Base-by-base conservation (phyloP, 2,329 filamentous ascomycete species). In the Chalara sp. region DNA sequence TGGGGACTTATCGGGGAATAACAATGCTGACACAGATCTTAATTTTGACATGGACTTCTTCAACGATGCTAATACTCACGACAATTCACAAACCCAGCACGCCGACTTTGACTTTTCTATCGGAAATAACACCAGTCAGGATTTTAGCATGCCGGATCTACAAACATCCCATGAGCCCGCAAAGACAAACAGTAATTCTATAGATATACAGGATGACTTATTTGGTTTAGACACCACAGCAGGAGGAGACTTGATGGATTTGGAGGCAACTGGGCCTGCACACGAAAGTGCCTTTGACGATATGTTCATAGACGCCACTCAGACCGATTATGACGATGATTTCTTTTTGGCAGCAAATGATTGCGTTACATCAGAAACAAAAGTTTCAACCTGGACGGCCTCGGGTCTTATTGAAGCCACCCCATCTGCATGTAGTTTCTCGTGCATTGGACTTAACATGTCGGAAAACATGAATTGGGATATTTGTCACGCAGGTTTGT, bases 191-290 rank as follows among this genome's bases (percentile, higher is more conserved):
- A 53, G 52, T 46, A 35, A 44, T 10, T 31, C 44, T 13, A 47
- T 53, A 4, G 62, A 58, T 32, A 54, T 57, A 32, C 50, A 55
- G 11, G 56, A 61, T n/a, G 57, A 60, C 41, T 28, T 60, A 6
- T 56, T 63, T 54, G 54, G 48, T 6, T 47, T 59, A 40, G 52
- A 50, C 48, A 53, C 48, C 42, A 46, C 49, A 21, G 47, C 44
- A 7, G 53, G 44, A 13, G 55, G 48, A 10, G 58, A 61, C 13
- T 54, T 50, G n/a, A 60, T 65, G 68, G 70, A 74, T 11, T 69
- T 77, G 47, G 79, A 79, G 12, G 73, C 79, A 0, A 75, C 81
- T 54, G 75, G 78, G 63, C 70, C 78, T 65, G 70, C 70, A 32
- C 61, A 60, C 10, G 59, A 63, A 13, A 64, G 57, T 48, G 52